These are phyloP conservation scores for Persicaria maculosa DNA, from an alignment of 148 eudicot genomes.

Conservation along the genomic window DNA sequence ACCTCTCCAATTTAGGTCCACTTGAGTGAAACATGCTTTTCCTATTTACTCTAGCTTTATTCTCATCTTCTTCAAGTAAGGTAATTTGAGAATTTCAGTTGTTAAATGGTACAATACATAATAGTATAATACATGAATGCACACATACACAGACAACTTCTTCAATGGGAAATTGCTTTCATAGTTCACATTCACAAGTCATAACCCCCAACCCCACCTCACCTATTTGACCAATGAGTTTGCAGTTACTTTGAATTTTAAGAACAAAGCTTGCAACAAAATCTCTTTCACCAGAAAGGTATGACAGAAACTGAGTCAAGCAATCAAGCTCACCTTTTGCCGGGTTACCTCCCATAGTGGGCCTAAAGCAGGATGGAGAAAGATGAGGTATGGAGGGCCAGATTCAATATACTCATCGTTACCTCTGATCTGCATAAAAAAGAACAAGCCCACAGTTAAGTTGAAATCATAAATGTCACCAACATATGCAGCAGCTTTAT, in stretches of 20 bases:
- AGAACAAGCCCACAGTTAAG: background rate
- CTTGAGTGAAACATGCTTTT: background rate
- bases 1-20: background rate
- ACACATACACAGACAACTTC: background rate
- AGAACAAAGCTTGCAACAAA: background rate
- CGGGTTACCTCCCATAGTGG: constrained; percentile 92
- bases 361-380: constrained; percentile 97
- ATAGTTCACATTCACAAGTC: background rate
- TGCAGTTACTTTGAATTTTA: background rate
- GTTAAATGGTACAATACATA: too few species aligned
- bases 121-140: too few species aligned
- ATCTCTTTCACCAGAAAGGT: background rate
- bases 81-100: background rate
- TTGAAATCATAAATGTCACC: background rate
- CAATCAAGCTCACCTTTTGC: constrained; percentile 52
- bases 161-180: background rate
- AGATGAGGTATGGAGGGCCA: constrained; percentile 85
- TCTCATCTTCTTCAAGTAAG: too few species aligned
- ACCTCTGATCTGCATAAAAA: constrained; percentile 50
- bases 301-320: background rate
- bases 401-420: constrained; percentile 65
- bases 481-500: background rate
- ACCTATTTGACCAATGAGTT: background rate
- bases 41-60: too few species aligned
- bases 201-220: background rate